Evolutionary conservation across 1,284 basidiomycete genomes (phyloP), one percentile per base, ranked within the genome.

Genomic region (Tilletia setariae): DNA sequence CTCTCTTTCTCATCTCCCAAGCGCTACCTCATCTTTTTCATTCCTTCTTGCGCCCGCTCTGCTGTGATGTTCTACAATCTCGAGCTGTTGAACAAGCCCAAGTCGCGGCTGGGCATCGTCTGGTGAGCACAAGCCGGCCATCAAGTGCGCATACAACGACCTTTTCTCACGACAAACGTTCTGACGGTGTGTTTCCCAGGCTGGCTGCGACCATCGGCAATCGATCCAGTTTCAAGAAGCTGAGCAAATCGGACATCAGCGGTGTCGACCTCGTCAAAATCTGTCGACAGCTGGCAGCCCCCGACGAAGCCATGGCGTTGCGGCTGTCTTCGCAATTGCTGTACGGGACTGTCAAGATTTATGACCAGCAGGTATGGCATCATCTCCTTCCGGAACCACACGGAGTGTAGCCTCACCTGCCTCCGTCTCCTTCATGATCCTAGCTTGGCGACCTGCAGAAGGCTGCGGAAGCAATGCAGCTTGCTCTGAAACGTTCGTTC

Each of bases 161-260:
- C 28, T 28, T 56, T 56, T 6, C 53, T 59, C 21, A 59, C 28
- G n/a, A 19, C 35, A 40, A 40, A 40, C 35, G 6, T 40, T 40
- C 11, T 11, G 35, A 11, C 35, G 11, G 6, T 40, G 35, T 16
- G 2, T 44, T 30, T 23, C 28, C 28, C 62, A 72, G 72, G 72
- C 72, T 79, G 0, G 78, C 77, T 0, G 77, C 76, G 0, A 79
- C 78, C 1, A 62, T 79, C 1, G 76, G 78, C 15, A 68, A 70
- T 62, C 67, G 69, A 0, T 69, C 53, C 28, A 65, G 67, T 19
- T 51, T 76, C 32, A 69, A 72, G 2, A 76, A 73, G 40, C 66
- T 79, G 4, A 69, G 49, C 15, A 71, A 73, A 16, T 46, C 66
- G 11, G 77, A 79, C 11, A 68, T 79, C 21, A 63, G 74, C 1